A percentile compares a stretch with the other conserved stretches of the same genome.
These are phyloP conservation scores for Fusarium chuoi DNA, from an alignment of 2,329 filamentous ascomycete genomes.

Conservation along the genomic window DNA sequence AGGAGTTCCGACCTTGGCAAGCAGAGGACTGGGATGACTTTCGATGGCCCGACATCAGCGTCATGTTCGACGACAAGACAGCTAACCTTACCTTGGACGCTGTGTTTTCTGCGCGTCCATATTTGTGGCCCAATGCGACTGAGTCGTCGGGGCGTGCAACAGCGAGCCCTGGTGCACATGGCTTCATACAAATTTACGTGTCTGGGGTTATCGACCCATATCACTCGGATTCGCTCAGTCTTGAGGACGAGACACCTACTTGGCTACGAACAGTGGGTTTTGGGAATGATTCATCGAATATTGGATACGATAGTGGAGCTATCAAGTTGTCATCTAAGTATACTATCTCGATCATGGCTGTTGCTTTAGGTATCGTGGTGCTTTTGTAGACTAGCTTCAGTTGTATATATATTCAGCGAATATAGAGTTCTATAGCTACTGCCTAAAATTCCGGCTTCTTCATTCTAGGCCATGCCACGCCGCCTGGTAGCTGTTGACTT, in stretches of 20 bases:
- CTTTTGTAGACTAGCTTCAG: neutral
- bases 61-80: slow-evolving; percentile 5
- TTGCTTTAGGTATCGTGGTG: rapidly evolving
- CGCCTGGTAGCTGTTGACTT: neutral
- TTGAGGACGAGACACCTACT: neutral
- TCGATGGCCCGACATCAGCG: neutral
- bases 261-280: slow-evolving; percentile 7
- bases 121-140: neutral
- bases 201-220: neutral
- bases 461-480: rapidly evolving
- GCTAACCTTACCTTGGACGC: neutral
- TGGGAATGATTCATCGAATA: neutral
- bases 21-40: neutral
- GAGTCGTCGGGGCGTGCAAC: rapidly evolving
- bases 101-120: neutral
- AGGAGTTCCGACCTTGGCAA: neutral
- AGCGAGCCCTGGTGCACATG: neutral
- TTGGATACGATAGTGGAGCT: neutral
- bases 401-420: rapidly evolving
- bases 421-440: no score
- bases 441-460: no score
- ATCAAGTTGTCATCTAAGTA: neutral
- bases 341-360: rapidly evolving
- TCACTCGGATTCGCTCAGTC: neutral
- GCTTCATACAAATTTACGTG: neutral